These are phyloP conservation scores for Phytophthora lateralis DNA, from an alignment of 352 stramenopile genomes.

Conservation along the genomic window DNA sequence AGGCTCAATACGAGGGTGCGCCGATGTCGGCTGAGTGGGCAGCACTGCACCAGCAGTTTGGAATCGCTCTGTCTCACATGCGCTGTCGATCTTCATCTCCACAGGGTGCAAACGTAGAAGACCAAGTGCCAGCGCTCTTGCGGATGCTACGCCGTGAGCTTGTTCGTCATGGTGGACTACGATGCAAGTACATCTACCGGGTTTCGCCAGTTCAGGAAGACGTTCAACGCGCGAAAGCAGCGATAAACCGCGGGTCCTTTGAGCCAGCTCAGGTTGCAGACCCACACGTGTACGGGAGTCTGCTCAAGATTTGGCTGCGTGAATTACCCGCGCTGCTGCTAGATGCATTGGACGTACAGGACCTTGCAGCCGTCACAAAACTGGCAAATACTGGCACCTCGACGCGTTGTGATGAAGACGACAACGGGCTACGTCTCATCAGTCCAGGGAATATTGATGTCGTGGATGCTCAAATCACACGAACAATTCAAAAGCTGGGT, in stretches of 20 bases:
- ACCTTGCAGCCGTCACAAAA: constrained; percentile 29
- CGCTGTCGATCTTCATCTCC: constrained; percentile 29
- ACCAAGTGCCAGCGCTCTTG: constrained; percentile 51
- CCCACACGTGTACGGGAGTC: constrained; percentile 59
- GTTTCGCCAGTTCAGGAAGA: constrained; percentile 54
- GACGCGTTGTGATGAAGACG: constrained; percentile 12
- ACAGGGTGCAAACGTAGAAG: constrained; percentile 21
- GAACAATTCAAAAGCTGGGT: constrained; percentile 35
- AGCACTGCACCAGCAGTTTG: constrained; percentile 59
- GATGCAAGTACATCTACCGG: constrained; percentile 64
- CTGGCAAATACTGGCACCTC: constrained; percentile 1
- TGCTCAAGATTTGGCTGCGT: constrained; percentile 70
- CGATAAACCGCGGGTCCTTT: constrained; percentile 57
- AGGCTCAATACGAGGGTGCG: constrained; percentile 57
- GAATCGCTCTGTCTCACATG: constrained; percentile 50
- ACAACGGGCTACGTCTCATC: constrained; percentile 12
- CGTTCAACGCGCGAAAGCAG: constrained; percentile 43
- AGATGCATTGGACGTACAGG: constrained; percentile 20
- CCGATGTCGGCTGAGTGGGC: constrained; percentile 37
- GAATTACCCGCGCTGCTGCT: constrained; percentile 57
- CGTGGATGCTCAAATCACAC: constrained; percentile 20
- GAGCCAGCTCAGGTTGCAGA: constrained; percentile 40
- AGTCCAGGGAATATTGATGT: constrained; percentile 22
- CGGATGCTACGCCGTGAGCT: constrained; percentile 66
- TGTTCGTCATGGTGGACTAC: constrained; percentile 44